Evolutionary conservation across 2,329 filamentous ascomycete genomes (phyloP), one percentile per base, ranked within the genome.

Genomic region (Aspergillus thermomutatus): DNA sequence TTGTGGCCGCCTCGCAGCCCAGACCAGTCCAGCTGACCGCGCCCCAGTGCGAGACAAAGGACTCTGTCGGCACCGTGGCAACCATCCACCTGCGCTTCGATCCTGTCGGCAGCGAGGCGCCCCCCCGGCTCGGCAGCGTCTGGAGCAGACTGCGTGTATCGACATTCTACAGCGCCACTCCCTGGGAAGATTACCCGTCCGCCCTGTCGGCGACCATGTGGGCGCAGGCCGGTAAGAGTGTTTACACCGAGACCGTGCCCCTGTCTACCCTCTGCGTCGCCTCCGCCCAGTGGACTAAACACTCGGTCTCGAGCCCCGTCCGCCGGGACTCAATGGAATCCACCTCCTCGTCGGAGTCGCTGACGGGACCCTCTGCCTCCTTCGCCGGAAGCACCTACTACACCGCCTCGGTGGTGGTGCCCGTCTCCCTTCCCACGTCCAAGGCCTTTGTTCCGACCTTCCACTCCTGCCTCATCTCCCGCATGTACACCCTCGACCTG

Each of bases 391-490:
- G 72, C 5, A 66, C 67, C 17, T 87, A 82, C 72, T 90, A 87
- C 72, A 86, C 83, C 2, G 80, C 86, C 6, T 77, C 77, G n/a
- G 75, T 90, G 37, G 68, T 87, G 1, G 82, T 89, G 1, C 87
- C 87, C 0, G 75, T 90, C 64, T 80, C 80, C 0, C 78, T 89
- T 0, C 87, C 87, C 2, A 66, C 68, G n/a, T 76, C 76, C 60
- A 88, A 87, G 63, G 75, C 80, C 26, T 88, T 88, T 68, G 74
- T 88, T 21, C 88, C 87, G 1, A 87, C 86, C 2, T 91, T 90
- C 74, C 85, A 89, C 75, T 81, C 82, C 41, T 91, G 87, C 69
- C 80, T 90, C 53, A 75, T 85, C 47, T 85, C 83, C n/a, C 80
- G 88, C 52, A 74, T 79, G 19, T 90, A 91, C 69, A 71, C 77